phyloP scores from a whole-genome alignment of 257 asterid species.

The Nicotiana benthamiana region DNA sequence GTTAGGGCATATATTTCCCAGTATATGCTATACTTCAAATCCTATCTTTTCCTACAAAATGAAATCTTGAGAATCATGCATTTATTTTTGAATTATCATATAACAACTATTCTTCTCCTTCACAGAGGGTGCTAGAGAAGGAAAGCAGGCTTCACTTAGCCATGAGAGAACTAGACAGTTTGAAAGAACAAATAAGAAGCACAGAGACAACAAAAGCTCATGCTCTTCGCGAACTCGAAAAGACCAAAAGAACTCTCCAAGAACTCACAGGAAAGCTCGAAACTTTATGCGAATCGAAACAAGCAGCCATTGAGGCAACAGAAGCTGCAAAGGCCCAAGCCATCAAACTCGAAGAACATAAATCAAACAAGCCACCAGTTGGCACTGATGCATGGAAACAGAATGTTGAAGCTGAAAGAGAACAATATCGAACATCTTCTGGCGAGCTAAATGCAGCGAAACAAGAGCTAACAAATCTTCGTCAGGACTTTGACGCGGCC shows the following conservation, averaged over 20 bases:
- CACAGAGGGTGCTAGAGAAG: constrained; percentile 75
- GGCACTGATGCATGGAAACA: constrained; percentile 43
- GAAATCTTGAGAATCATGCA: too few relatives aligned
- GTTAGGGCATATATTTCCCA: not conserved
- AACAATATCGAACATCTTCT: constrained; percentile 42
- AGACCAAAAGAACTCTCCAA: constrained; percentile 53
- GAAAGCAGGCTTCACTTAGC: constrained; percentile 67
- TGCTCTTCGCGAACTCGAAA: constrained; percentile 50
- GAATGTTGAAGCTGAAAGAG: constrained; percentile 45
- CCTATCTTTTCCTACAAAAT: not conserved
- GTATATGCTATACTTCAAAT: not conserved
- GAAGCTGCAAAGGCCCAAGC: constrained; percentile 43
- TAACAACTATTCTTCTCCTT: not conserved
- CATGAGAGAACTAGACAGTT: constrained; percentile 43
- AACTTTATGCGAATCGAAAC: constrained; percentile 49
- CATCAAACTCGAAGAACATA: constrained; percentile 42
- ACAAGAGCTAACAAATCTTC: constrained; percentile 48
- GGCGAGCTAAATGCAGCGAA: constrained; percentile 43
- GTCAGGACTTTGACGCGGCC: constrained; percentile 46
- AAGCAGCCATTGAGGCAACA: constrained; percentile 41
- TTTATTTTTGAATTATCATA: not conserved
- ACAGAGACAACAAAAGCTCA: constrained; percentile 50
- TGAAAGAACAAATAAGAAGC: constrained; percentile 36
- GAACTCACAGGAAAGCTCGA: constrained; percentile 63
- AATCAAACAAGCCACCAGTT: constrained; percentile 26